phyloP scores from a whole-genome alignment of 352 stramenopile genomes.

The Globisporangium paddicum region DNA sequence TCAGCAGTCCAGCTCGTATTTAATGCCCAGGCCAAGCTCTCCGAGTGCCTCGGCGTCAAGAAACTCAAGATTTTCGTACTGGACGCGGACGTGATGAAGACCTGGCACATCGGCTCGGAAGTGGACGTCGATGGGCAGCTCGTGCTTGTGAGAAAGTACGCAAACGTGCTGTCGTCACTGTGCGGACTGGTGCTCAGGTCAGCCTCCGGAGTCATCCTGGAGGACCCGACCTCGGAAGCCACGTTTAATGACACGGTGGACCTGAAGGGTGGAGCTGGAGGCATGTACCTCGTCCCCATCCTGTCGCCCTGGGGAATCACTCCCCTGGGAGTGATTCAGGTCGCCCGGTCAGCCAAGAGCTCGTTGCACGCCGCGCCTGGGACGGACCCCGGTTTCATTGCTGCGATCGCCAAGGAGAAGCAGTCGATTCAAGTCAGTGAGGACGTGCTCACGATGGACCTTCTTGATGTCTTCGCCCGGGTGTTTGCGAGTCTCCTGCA shows the following conservation, averaged over 20 bases:
- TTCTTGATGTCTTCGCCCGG: slow-evolving; percentile 49
- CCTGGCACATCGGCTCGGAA: slow-evolving; percentile 47
- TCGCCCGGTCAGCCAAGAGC: slow-evolving; percentile 35
- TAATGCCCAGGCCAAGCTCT: slow-evolving; percentile 45
- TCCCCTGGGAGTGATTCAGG: slow-evolving; percentile 63
- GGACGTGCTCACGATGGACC: slow-evolving; percentile 45
- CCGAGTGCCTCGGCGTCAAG: slow-evolving; percentile 54
- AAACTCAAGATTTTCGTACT: slow-evolving; percentile 66
- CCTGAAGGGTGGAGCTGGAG: slow-evolving; percentile 44
- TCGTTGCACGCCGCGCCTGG: slow-evolving; percentile 4
- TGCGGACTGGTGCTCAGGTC: slow-evolving; percentile 33
- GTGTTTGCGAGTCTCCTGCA: slow-evolving; percentile 58
- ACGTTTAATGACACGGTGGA: slow-evolving; percentile 74
- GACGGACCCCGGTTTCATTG: slow-evolving; percentile 3
- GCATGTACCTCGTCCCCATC: slow-evolving; percentile 58
- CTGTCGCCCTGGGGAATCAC: slow-evolving; percentile 38
- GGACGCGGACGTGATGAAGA: slow-evolving; percentile 37
- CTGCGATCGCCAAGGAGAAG: slow-evolving; percentile 32
- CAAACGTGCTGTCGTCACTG: slow-evolving; percentile 52
- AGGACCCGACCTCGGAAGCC: slow-evolving; percentile 41
- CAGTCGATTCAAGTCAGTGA: slow-evolving; percentile 36
- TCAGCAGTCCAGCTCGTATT: slow-evolving; percentile 50
- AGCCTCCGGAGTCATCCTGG: slow-evolving; percentile 20
- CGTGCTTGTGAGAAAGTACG: slow-evolving; percentile 51
- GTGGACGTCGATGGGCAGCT: slow-evolving; percentile 14